Base-by-base conservation (phyloP, 2,329 filamentous ascomycete genomes). In the Fusarium liriodendri region DNA sequence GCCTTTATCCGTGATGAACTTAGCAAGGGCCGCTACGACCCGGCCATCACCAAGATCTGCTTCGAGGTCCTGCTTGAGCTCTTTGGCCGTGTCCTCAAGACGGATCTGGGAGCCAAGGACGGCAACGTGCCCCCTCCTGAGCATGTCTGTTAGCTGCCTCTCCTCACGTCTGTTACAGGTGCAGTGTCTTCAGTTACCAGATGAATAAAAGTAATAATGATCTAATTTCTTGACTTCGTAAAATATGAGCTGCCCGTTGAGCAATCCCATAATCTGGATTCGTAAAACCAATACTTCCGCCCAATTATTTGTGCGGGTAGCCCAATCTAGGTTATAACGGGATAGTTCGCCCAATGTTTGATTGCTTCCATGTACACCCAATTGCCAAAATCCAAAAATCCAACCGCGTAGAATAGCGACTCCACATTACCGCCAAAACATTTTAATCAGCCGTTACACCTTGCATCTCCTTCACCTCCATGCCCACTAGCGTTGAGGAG, bases 1-100 rank as follows among this genome's bases (percentile, higher is more conserved):
- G 95, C 95, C 6, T 98, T 98, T 80, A 97, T 98, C 81, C 89
- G 95, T 20, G 95, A 98, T 79, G 95, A 98, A 85, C 86, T 97
- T 68, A 95, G 93, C 82, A 98, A 98, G 84, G 95, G 95, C n/a
- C 89, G 95, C 29, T 98, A 98, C 79, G 95, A 98, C 81, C 94
- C 95, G 1, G 94, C 94, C 22, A 88, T 98, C 66, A 91, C 92
- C 5, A 96, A 95, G 80, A 89, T 96, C 38, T 98, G 95, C 85
- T 98, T 97, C 80, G 94, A 97, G 86, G 93, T 98, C 82, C 84
- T 98, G 77, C 86, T 97, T 18, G 95, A 98, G 85, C 79, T 98
- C 69, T 98, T 98, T 83, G 91, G 90, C 0, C 87, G 95, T 25
- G 91, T 90, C 1, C 84, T 98, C 80, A 94, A 94, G 84, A 89